These are phyloP conservation scores for Gymnopus androsaceus DNA, from an alignment of 1,284 basidiomycete species.

Conservation along the genomic window DNA sequence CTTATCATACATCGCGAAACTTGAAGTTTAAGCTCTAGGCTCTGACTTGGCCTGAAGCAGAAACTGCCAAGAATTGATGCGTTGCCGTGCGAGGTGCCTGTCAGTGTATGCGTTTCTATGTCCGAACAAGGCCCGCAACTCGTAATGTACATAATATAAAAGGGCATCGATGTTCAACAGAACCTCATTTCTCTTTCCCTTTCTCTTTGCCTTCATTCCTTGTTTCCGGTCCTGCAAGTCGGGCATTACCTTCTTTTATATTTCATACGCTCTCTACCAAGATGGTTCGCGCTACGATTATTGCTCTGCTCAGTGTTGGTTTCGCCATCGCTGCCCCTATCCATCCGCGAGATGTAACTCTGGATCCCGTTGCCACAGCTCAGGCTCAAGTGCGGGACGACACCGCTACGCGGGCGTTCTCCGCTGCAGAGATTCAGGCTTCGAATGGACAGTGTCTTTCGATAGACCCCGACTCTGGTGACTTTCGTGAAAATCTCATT, in stretches of 20 bases:
- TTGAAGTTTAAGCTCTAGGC: too few species aligned
- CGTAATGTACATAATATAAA: conserved; percentile 3
- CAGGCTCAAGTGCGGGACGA: conserved; percentile 25
- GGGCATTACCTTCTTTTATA: conserved; percentile 21
- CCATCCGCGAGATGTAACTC: conserved; percentile 17
- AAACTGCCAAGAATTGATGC: too few species aligned
- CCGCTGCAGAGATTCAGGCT: conserved; percentile 21
- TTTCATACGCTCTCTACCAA: conserved; percentile 16
- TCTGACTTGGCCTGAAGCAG: too few species aligned
- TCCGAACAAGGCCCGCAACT: neutral
- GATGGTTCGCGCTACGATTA: conserved; percentile 21
- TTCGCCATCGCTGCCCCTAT: conserved; percentile 25
- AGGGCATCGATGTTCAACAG: neutral
- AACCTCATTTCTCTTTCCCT: conserved; percentile 4
- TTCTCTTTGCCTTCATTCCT: conserved; percentile 10
- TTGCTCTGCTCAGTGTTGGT: conserved; percentile 24
- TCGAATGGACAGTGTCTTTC: conserved; percentile 24
- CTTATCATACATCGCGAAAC: too few species aligned
- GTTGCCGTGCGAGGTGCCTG: too few species aligned
- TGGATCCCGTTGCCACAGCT: conserved; percentile 23
- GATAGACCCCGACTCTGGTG: conserved; percentile 21
- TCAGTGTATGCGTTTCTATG: too few species aligned
- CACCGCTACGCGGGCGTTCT: conserved; percentile 26
- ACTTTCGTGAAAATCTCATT: conserved; percentile 27
- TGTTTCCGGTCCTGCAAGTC: conserved; percentile 25